Evolutionary conservation across 805 yeast species (phyloP), one percentile per base, ranked within the genome.

Genomic region (Debaryomyces tyrocola): DNA sequence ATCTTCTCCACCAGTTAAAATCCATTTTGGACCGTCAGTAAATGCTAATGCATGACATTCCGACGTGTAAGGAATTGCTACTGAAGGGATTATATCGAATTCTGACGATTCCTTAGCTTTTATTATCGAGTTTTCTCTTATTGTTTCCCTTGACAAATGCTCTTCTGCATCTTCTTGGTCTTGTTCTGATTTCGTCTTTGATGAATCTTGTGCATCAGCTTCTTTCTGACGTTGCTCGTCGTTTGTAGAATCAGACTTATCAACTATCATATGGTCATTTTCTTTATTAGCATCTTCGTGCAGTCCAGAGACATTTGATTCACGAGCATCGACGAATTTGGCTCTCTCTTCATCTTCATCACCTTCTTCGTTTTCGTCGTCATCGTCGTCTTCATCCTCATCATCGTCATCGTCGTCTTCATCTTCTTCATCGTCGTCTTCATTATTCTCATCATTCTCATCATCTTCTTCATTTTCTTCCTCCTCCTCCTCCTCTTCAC

Each of bases 1-100:
- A 64, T 94, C 99, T 53, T 87, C 92, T 8, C 98, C 98, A 17
- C 99, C 99, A 0, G 96, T 85, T 57, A 91, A 85, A 34, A 94
- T 73, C 85, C 90, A 91, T 59, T 84, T 84, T 36, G 90, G 84
- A 5, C 95, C 96, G 56, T 79, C 81, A 1, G 96, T 80, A 39
- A 90, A 70, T 1, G 91, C 85, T 31, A 92, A 55, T 2, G 94
- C 78, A 64, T 90, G 90, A 28, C 94, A 85, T 21, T 87, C 84
- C 1, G 88, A 69, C 1, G 89, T 77, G 56, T 88, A 90, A 1
- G 96, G 92, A 9, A 91, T 84, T 1, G 97, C 97, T 17, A 87
- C 95, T 9, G 86, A 79, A 0, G 99, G 98, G 33, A 80, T 74
- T 2, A 92, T 82, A 47, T 87, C 95, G 54, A 83, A 82, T 1